Evolutionary conservation across 371 early-diverging fungal genomes (phyloP), one percentile per base, ranked within the genome.

Genomic region (Fennellomyces sp.): DNA sequence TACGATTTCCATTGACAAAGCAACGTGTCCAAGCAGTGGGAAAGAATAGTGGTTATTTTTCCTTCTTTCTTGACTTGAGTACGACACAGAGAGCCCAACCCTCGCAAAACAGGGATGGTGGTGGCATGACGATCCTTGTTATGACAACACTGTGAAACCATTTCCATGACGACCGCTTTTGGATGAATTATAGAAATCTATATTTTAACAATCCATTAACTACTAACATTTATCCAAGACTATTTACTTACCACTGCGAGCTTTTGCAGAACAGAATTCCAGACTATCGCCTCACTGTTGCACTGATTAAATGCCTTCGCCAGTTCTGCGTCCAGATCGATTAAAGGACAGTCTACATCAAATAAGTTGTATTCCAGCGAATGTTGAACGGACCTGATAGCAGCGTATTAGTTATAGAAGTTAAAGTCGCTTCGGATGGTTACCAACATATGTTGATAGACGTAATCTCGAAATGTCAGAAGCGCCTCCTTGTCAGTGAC

Each of bases 121-220:
- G 63, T 64, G 29, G 45, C 49, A 26, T 61, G 61, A 13, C 64
- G 62, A 38, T 73, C 60, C 27, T 60, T 66, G 26, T 64, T 64
- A 21, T 39, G 15, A 8, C 70, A 23, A n/a, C 62, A 66, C 3
- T 50, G 50, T 26, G 39, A 7, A 12, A 66, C 47, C 11, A 72
- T 35, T 12, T 54, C 38, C 1, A 49, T 28, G 6, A 72, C 27
- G 11, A 66, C 65, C 25, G 60, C 35, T 10, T 61, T 66, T 1
- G 73, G 73, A 61, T 64, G 63, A 39, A 72, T 29, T 0, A 69
- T 42, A n/a, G 66, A 62, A 10, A 72, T 38, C 73, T 72, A 11
- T 23, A 19, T 1, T 28, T 26, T 30, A 28, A 38, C 21, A 64
- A 36, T 42, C 2, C 4, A 36, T 2, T 21, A 11, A 31, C 26